Evolutionary conservation across 1,284 basidiomycete genomes (phyloP).

Genomic region (Pulchroboletus neoregius): DNA sequence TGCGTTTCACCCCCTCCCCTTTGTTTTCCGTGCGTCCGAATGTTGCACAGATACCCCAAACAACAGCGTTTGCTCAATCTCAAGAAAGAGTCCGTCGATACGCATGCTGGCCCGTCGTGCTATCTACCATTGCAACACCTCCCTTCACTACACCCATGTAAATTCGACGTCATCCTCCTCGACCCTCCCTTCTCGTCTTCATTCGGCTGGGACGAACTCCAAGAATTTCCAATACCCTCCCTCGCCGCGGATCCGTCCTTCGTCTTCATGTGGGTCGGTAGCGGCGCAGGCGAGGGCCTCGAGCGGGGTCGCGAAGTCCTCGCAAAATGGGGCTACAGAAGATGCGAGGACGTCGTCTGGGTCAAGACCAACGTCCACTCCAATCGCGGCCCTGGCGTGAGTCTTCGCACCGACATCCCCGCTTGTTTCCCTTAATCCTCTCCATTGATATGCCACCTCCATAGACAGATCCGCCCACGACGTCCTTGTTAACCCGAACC

Average conservation of each 20-base stretch:
- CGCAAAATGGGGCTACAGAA: slow-evolving; percentile 90
- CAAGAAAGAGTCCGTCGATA: slow-evolving; percentile 69
- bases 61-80: slow-evolving; percentile 77
- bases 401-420: slow-evolving; percentile 21
- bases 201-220: slow-evolving; percentile 82
- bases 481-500: slow-evolving; percentile 79
- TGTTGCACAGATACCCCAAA: slow-evolving; percentile 76
- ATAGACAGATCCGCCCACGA: slow-evolving; percentile 78
- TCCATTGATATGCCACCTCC: slow-evolving; percentile 9
- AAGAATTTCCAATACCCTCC: slow-evolving; percentile 77
- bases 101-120: slow-evolving; percentile 58
- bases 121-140: slow-evolving; percentile 65
- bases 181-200: slow-evolving; percentile 83
- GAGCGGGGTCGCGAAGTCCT: slow-evolving; percentile 91
- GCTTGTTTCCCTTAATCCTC: slow-evolving; percentile 3
- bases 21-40: not conserved
- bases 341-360: slow-evolving; percentile 98
- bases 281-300: slow-evolving; percentile 84
- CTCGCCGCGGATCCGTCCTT: slow-evolving; percentile 91
- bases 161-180: slow-evolving; percentile 93
- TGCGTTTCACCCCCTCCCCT: not conserved
- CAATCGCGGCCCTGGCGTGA: slow-evolving; percentile 71
- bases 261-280: slow-evolving; percentile 96
- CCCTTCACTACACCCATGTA: slow-evolving; percentile 52
- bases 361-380: slow-evolving; percentile 81